These are phyloP conservation scores for Diophrys appendiculata DNA, from an alignment of 73 alveolate species.

Conservation along the genomic window DNA sequence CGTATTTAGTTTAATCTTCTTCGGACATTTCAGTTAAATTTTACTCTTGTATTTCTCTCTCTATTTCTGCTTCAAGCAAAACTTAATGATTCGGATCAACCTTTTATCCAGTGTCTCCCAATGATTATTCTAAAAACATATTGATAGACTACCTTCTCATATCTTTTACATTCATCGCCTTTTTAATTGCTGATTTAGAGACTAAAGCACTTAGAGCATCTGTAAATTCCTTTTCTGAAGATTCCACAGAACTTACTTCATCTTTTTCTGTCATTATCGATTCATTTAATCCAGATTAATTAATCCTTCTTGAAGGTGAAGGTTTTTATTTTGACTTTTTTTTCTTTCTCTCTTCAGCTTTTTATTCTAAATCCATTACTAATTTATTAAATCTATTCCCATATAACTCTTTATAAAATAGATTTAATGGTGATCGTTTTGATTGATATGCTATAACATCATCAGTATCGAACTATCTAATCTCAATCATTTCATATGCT, in stretches of 20 bases:
- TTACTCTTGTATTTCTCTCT: background rate
- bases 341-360: conserved; percentile 6
- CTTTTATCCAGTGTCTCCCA: background rate
- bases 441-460: conserved; percentile 31
- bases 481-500: conserved; percentile 53
- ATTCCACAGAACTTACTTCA: background rate
- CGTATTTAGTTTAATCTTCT: background rate
- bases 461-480: conserved; percentile 28
- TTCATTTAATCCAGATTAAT: too few relatives aligned
- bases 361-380: conserved; percentile 20
- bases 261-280: conserved; percentile 20
- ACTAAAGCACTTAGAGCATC: background rate
- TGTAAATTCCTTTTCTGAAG: background rate
- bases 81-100: background rate
- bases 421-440: conserved; percentile 52
- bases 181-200: background rate
- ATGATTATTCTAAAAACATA: background rate
- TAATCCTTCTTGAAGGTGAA: too few relatives aligned
- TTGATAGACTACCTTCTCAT: background rate
- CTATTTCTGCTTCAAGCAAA: background rate
- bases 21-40: background rate
- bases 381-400: conserved; percentile 27
- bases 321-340: too few relatives aligned
- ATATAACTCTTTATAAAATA: conserved; percentile 18
- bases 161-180: background rate